Evolutionary conservation across 768 basidiomycete species (phyloP).

Genomic region (Serendipita sp.): DNA sequence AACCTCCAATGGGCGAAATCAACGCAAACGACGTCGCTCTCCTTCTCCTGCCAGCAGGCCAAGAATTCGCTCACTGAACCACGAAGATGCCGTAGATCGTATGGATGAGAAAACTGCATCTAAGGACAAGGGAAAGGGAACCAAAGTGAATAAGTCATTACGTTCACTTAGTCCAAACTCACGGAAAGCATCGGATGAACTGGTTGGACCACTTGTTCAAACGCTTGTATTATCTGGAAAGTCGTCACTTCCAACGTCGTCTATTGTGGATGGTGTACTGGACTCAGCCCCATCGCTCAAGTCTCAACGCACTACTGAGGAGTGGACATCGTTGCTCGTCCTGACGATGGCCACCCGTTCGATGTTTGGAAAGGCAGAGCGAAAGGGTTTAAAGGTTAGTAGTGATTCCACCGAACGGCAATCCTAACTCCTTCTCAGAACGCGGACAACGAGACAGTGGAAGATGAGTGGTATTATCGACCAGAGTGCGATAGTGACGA

Average conservation of each 20-base stretch:
- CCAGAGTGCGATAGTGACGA: background rate
- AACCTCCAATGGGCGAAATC: background rate
- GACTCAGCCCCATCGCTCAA: background rate
- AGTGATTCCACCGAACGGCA: background rate
- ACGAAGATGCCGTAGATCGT: background rate
- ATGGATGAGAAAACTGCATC: background rate
- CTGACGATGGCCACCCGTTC: background rate
- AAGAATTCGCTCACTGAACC: background rate
- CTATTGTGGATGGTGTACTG: background rate
- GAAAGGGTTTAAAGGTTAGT: background rate
- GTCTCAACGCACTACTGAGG: background rate
- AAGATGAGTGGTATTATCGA: background rate
- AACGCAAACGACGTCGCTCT: too few species aligned
- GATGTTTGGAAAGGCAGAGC: background rate
- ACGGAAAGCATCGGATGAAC: background rate
- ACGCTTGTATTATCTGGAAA: background rate
- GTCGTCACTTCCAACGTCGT: background rate
- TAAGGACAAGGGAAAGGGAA: background rate
- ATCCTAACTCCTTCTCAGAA: background rate
- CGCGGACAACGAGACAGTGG: background rate
- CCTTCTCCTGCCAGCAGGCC: background rate
- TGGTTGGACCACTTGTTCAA: constrained; percentile 1
- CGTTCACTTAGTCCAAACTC: background rate
- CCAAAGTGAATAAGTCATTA: background rate
- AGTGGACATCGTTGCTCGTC: background rate